phyloP scores from a whole-genome alignment of 768 basidiomycete species.

The Leccinum disarticulatum region DNA sequence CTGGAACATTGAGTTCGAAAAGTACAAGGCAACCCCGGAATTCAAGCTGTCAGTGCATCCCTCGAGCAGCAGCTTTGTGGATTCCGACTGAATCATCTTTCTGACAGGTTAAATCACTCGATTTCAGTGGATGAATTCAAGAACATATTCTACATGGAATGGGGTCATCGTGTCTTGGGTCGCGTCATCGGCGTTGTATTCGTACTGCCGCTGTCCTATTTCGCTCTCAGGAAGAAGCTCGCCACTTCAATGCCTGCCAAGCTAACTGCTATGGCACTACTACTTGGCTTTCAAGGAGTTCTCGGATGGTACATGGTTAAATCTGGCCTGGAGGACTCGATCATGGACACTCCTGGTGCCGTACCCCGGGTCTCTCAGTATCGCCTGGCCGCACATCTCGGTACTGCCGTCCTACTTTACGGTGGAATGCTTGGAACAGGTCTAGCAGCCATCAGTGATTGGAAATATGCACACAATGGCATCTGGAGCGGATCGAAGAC shows the following conservation, averaged over 20 bases:
- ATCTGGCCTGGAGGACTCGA: conserved; percentile 84
- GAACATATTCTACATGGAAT: conserved; percentile 97
- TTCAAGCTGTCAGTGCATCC: conserved; percentile 77
- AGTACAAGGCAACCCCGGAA: conserved; percentile 94
- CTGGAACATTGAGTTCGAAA: conserved; percentile 89
- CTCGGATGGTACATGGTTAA: conserved; percentile 99
- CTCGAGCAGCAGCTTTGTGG: neutral
- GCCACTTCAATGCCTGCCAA: conserved; percentile 59
- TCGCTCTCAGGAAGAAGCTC: conserved; percentile 68
- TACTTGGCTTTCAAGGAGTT: conserved; percentile 89
- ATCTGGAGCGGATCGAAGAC: conserved; percentile 56
- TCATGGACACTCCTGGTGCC: conserved; percentile 76
- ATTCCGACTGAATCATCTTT: neutral
- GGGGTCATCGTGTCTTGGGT: conserved; percentile 92
- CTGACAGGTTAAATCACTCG: conserved; percentile 76
- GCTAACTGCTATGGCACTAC: conserved; percentile 67
- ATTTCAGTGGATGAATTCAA: conserved; percentile 92
- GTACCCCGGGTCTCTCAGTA: conserved; percentile 97
- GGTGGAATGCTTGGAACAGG: conserved; percentile 88
- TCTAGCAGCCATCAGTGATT: conserved; percentile 73
- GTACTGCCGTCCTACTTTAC: conserved; percentile 90
- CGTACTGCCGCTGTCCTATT: conserved; percentile 82
- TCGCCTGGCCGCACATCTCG: conserved; percentile 90
- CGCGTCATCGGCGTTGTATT: conserved; percentile 83
- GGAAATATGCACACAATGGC: conserved; percentile 61